phyloP scores from a whole-genome alignment of 768 basidiomycete species.

The Daedaleopsis sinensis region DNA sequence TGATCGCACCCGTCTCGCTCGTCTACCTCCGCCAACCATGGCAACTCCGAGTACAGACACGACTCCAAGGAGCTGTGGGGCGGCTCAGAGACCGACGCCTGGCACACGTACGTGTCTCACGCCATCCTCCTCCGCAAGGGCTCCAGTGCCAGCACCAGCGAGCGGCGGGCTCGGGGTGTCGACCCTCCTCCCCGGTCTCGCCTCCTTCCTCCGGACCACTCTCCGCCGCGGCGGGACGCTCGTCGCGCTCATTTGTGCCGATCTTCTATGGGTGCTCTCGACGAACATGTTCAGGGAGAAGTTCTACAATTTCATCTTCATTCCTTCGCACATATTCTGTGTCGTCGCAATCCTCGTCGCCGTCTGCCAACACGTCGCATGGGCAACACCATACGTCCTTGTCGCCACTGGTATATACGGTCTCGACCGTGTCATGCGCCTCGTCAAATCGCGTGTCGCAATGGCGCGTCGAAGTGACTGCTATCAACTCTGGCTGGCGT shows the following conservation, averaged over 20 bases:
- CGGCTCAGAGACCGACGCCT: conserved; percentile 4
- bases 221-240: conserved; percentile 38
- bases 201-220: conserved; percentile 36
- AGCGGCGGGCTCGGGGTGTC: conserved; percentile 17
- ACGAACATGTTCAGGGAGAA: conserved; percentile 52
- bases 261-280: conserved; percentile 67
- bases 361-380: conserved; percentile 38
- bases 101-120: conserved; percentile 17
- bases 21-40: conserved; percentile 1
- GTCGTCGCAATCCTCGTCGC: conserved; percentile 58
- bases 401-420: conserved; percentile 43
- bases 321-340: conserved; percentile 59
- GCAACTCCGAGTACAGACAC: background rate
- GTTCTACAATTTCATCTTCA: conserved; percentile 65
- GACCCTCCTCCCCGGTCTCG: conserved; percentile 27
- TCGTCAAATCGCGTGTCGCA: conserved; percentile 48
- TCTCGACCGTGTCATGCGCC: conserved; percentile 49
- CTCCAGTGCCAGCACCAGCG: conserved; percentile 17
- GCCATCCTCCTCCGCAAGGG: conserved; percentile 14
- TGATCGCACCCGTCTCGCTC: conserved; percentile 9
- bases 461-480: conserved; percentile 49
- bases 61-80: conserved; percentile 11
- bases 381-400: conserved; percentile 45
- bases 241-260: conserved; percentile 54
- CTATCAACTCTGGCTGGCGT: conserved; percentile 55